Evolutionary conservation across 1,284 basidiomycete species (phyloP).

Genomic region (Ceratobasidium sp.): DNA sequence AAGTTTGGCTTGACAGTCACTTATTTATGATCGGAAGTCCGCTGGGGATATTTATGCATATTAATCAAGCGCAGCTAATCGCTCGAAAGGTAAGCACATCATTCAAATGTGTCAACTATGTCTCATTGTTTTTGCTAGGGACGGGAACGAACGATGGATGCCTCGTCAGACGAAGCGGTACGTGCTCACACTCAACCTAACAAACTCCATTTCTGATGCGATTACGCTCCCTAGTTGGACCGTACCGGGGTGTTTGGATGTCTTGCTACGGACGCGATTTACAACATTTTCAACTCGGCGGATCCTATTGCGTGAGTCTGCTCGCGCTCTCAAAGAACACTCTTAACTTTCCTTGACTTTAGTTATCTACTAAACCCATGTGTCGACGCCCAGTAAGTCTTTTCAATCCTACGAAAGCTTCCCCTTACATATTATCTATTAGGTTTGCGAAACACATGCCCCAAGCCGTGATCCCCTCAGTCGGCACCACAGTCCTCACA

Average conservation of each 20-base stretch:
- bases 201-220: neutral
- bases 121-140: conserved; percentile 53
- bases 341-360: conserved; percentile 7
- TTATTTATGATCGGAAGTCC: conserved; percentile 67
- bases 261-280: conserved; percentile 62
- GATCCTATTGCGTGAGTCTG: conserved; percentile 62
- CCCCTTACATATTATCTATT: conserved; percentile 57
- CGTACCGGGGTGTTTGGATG: conserved; percentile 65
- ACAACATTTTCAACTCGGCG: conserved; percentile 66
- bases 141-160: conserved; percentile 61
- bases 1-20: conserved; percentile 56
- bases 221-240: conserved; percentile 57
- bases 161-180: conserved; percentile 62
- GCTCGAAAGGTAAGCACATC: conserved; percentile 58
- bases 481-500: conserved; percentile 59
- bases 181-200: conserved; percentile 41
- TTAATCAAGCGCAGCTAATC: conserved; percentile 66
- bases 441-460: conserved; percentile 57
- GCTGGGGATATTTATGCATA: conserved; percentile 65
- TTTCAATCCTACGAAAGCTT: neutral
- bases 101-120: neutral
- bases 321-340: neutral
- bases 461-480: conserved; percentile 61
- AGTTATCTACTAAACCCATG: conserved; percentile 57
- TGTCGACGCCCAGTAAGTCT: conserved; percentile 56